Evolutionary conservation across 2,329 filamentous ascomycete species (phyloP).

Genomic region (Camillea tinctor): DNA sequence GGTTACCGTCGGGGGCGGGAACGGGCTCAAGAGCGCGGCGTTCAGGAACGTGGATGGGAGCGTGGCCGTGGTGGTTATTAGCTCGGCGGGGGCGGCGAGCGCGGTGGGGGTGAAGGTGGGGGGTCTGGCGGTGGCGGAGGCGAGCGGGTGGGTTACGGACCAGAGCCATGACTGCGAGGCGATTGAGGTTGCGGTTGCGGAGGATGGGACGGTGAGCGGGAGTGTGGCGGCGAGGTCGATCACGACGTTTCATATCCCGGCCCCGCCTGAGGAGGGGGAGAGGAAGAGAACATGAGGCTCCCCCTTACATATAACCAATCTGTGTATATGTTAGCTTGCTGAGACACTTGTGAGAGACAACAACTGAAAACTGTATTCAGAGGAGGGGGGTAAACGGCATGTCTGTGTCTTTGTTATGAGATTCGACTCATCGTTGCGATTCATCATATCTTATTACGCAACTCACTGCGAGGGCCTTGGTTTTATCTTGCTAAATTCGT

Average conservation of each 20-base stretch:
- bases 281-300: constrained; percentile 5
- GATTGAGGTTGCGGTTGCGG: constrained; percentile 20
- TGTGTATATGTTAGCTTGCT: too few species aligned
- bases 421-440: too few species aligned
- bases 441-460: too few species aligned
- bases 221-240: constrained; percentile 27
- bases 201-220: constrained; percentile 20
- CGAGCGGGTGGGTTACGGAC: constrained; percentile 31
- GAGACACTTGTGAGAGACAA: background rate
- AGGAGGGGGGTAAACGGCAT: too few species aligned
- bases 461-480: too few species aligned
- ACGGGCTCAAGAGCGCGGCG: too few species aligned
- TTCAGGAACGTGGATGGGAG: too few species aligned
- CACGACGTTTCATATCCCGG: constrained; percentile 26
- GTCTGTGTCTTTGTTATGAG: too few species aligned
- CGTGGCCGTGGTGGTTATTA: constrained; percentile 37
- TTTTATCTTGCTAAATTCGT: too few species aligned
- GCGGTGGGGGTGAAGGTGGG: constrained; percentile 17
- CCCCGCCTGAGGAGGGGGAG: constrained; percentile 11
- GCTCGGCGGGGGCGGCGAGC: constrained; percentile 19
- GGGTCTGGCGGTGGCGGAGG: constrained; percentile 12
- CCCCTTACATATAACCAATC: too few species aligned
- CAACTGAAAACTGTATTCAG: too few species aligned
- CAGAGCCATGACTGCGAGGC: constrained; percentile 21
- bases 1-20: too few species aligned